Base-by-base conservation (phyloP, 176 grass and related monocot species). In the Luzula sylvatica region DNA sequence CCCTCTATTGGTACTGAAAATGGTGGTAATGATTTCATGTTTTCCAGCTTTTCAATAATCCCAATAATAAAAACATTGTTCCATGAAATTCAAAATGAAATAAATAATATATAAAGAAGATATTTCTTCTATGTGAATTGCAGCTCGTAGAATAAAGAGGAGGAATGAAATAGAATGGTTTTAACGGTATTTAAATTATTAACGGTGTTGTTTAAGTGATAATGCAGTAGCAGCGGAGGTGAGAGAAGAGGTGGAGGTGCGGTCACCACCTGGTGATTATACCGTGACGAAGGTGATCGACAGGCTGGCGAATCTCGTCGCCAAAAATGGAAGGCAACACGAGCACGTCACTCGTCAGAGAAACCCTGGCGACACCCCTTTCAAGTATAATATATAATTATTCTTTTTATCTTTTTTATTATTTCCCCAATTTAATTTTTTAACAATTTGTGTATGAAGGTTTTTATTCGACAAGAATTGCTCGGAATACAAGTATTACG, bases 401-500 rank as follows among this genome's bases (percentile, higher is more conserved):
- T 35, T 35, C 9, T 35, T 7, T 35, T 32, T 32, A 32, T 32
- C 8, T 4, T 35, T 35, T 7, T 35, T 35, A 2, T 35, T 35
- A 9, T 35, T 35, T n/a, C 4, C 15, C 15, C 15, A 7, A 53
- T 53, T 26, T 4, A 53, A 23, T 19, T 24, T 11, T 53, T 5
- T 23, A 21, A 53, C 26, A 16, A 66, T 64, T 24, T 39, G 11
- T 70, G n/a, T 55, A 63, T 82, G 30, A 70, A 98, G 86, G 75
- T 98, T 98, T 82, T 69, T 98, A 19, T 98, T 98, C 69, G 93
- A 98, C 55, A 74, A 84, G 53, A 80, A 65, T 67, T 98, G 75
- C 59, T 15, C 82, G 61, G 93, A 87, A 40, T 98, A 87, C 65
- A 87, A 80, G 68, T 98, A 98, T 58, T 98, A 98, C 22, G 86